Evolutionary conservation across 2,329 filamentous ascomycete species (phyloP).

Genomic region (Calonectria pseudoturangicola): DNA sequence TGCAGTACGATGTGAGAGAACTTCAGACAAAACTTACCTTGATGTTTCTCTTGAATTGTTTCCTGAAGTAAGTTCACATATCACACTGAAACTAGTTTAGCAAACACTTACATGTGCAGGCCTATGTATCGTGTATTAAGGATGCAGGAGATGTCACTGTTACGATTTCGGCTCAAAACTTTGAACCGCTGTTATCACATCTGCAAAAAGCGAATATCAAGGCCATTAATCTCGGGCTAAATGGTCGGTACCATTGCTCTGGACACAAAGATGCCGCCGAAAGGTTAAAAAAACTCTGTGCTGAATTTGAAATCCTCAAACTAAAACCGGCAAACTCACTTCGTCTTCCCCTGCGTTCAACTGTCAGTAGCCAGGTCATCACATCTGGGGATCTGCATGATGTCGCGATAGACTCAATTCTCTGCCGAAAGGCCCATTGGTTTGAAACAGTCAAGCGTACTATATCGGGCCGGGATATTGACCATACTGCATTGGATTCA

Average conservation of each 20-base stretch:
- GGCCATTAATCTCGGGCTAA: not conserved
- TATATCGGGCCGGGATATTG: not conserved
- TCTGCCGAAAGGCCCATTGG: not conserved
- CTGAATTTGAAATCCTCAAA: not conserved
- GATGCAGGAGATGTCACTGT: not conserved
- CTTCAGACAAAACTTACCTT: not conserved
- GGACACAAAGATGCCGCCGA: not conserved
- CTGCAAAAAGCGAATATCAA: not conserved
- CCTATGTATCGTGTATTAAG: not conserved
- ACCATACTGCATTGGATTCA: not conserved
- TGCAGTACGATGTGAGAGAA: not conserved
- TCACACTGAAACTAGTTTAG: no score
- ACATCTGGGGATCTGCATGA: not conserved
- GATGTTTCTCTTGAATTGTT: not conserved
- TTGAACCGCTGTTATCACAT: not conserved
- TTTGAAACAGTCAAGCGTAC: not conserved
- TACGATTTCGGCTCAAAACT: not conserved
- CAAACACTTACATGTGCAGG: not conserved
- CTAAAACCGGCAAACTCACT: not conserved
- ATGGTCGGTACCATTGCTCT: not conserved
- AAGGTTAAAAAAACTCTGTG: not conserved
- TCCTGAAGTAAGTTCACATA: not conserved
- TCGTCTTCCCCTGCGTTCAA: constrained; percentile 1
- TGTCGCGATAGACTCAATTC: not conserved
- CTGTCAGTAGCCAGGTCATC: not conserved